Percentiles rank a stretch among this genome's conserved stretches.
phyloP scores from a whole-genome alignment of 352 stramenopile species.

The Phytophthora pluvialis region DNA sequence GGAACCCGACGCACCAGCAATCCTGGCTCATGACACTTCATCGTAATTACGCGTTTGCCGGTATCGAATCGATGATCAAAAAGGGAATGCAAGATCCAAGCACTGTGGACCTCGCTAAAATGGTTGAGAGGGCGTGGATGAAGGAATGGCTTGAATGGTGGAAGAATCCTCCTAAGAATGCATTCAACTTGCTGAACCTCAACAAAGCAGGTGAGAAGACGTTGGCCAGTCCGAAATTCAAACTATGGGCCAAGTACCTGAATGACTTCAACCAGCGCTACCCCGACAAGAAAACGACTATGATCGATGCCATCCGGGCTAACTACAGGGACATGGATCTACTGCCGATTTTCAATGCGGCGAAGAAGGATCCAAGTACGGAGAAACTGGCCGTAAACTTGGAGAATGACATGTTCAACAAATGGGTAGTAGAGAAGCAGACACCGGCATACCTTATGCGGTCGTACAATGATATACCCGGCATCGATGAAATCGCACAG shows the following conservation, averaged over 20 bases:
- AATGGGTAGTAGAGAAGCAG: too few species aligned
- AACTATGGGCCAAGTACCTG: slow-evolving; percentile 4
- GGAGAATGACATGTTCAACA: too few species aligned
- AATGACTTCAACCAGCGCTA: slow-evolving; percentile 9
- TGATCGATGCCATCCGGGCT: too few species aligned
- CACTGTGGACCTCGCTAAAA: background rate
- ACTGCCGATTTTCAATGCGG: too few species aligned
- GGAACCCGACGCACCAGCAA: background rate
- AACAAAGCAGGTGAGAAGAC: background rate
- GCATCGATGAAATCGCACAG: too few species aligned
- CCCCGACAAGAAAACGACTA: background rate
- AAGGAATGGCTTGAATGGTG: background rate
- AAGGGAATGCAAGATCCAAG: background rate
- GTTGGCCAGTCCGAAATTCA: background rate
- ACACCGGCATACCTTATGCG: too few species aligned
- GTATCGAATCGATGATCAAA: background rate
- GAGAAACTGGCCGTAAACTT: too few species aligned
- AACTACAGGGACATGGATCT: too few species aligned
- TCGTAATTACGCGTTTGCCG: background rate
- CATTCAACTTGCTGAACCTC: background rate
- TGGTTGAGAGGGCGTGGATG: background rate
- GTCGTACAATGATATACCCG: too few species aligned
- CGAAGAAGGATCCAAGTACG: too few species aligned
- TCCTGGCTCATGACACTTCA: background rate
- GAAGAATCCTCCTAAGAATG: too few species aligned